Percentiles rank a stretch among this genome's conserved stretches.
phyloP scores from a whole-genome alignment of 495 filamentous ascomycete species.

The Saxophila tyrrhenica region DNA sequence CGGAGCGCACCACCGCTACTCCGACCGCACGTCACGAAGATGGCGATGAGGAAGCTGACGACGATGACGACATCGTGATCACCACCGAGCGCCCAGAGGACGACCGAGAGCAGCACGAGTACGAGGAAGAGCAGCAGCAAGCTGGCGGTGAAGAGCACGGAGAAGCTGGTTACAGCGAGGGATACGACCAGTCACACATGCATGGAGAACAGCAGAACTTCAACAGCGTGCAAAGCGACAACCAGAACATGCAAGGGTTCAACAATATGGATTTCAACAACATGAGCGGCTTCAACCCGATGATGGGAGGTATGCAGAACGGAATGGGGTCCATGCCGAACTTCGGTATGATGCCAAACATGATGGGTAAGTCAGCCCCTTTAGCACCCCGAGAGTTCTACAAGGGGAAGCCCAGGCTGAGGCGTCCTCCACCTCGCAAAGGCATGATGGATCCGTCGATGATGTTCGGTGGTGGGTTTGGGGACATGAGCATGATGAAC shows the following conservation, averaged over 20 bases:
- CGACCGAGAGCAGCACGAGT: neutral
- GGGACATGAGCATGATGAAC: slow-evolving; percentile 77
- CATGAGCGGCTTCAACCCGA: slow-evolving; percentile 57
- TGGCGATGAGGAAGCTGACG: slow-evolving; percentile 7
- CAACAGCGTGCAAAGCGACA: slow-evolving; percentile 13
- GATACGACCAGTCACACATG: slow-evolving; percentile 15
- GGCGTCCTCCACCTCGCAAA: slow-evolving; percentile 20
- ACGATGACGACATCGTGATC: slow-evolving; percentile 15
- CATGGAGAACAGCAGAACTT: slow-evolving; percentile 22
- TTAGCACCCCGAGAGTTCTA: neutral
- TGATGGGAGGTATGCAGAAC: slow-evolving; percentile 55
- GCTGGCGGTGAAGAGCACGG: neutral
- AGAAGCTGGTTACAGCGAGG: slow-evolving; percentile 2
- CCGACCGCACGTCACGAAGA: neutral
- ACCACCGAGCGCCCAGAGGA: slow-evolving; percentile 8
- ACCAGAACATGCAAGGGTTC: slow-evolving; percentile 17
- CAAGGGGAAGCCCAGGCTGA: slow-evolving; percentile 7
- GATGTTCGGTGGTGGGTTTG: slow-evolving; percentile 77
- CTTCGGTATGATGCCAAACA: slow-evolving; percentile 46
- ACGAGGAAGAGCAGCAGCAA: slow-evolving; percentile 4
- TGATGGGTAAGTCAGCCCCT: slow-evolving; percentile 51
- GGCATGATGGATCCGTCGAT: slow-evolving; percentile 90
- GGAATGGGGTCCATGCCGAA: slow-evolving; percentile 55
- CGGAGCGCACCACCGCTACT: neutral
- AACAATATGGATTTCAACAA: slow-evolving; percentile 52